A percentile compares a stretch with the other conserved stretches of the same genome.
These are phyloP conservation scores for Sesbania bispinosa DNA, from an alignment of 306 rosid genomes.

Conservation along the genomic window DNA sequence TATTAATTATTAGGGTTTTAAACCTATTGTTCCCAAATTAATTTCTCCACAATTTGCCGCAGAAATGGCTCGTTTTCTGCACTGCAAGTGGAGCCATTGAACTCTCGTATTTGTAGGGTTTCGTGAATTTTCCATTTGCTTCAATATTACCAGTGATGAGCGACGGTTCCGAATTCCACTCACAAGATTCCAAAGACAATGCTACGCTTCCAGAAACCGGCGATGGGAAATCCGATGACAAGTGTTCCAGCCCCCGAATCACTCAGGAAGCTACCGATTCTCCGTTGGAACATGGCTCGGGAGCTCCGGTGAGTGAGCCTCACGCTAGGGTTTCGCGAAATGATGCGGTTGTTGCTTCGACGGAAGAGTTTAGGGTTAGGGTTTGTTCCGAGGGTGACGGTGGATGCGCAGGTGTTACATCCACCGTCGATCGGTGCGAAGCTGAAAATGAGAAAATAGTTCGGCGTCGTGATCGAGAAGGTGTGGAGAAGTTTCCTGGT, in stretches of 20 bases:
- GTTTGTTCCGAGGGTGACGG: conserved; percentile 32
- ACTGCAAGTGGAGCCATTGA: conserved; percentile 5
- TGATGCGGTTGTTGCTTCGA: conserved; percentile 28
- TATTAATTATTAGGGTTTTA: neutral
- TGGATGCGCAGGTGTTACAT: conserved; percentile 23
- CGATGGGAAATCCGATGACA: conserved; percentile 24
- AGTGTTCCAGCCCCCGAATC: neutral
- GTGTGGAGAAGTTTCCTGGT: conserved; percentile 7
- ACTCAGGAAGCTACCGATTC: conserved; percentile 38
- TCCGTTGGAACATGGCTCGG: conserved; percentile 37
- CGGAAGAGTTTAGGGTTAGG: conserved; percentile 41
- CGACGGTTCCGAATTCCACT: conserved; percentile 39
- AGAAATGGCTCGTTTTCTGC: conserved; percentile 18
- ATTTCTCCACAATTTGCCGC: neutral
- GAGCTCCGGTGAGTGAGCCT: conserved; percentile 32
- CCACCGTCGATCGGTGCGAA: conserved; percentile 23
- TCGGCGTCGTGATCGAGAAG: neutral
- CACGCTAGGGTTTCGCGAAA: conserved; percentile 29
- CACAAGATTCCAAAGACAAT: conserved; percentile 27
- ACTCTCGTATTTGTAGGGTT: conserved; percentile 33
- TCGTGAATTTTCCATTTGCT: conserved; percentile 1
- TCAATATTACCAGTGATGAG: conserved; percentile 50
- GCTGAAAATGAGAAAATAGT: neutral
- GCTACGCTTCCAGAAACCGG: conserved; percentile 23
- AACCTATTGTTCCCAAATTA: neutral